Percentiles rank a stretch among this genome's conserved stretches.
Conservation (phyloP, 164 flowering plant genomes). For the Nelumbo lutea region DNA sequence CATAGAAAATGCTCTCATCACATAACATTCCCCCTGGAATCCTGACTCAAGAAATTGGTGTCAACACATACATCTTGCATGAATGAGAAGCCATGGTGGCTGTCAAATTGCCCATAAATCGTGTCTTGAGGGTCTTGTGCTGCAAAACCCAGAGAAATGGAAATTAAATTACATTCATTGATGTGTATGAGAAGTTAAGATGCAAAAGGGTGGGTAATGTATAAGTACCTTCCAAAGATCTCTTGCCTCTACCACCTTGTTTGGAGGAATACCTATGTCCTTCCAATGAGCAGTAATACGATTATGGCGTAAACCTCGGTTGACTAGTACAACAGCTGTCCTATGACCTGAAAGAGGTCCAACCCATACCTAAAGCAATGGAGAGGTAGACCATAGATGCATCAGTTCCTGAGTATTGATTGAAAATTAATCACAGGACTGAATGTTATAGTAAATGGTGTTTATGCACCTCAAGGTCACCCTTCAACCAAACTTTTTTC, state of each 20-base stretch:
- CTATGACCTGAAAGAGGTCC: constrained; percentile 67
- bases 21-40: background rate
- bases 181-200: background rate
- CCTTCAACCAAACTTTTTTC: constrained; percentile 64
- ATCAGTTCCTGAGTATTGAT: background rate
- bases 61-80: constrained; percentile 26
- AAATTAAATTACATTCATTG: background rate
- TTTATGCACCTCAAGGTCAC: constrained; percentile 57
- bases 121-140: constrained; percentile 52
- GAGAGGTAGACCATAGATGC: background rate
- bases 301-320: constrained; percentile 29
- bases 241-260: constrained; percentile 48
- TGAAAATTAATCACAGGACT: too few relatives aligned
- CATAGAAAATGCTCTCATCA: too few relatives aligned
- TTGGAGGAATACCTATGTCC: constrained; percentile 55
- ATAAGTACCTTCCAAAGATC: constrained; percentile 70
- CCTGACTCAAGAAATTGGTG: constrained; percentile 16
- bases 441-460: background rate
- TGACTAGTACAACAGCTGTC: constrained; percentile 52
- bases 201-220: background rate
- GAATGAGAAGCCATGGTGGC: constrained; percentile 32
- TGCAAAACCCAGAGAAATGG: constrained; percentile 22
- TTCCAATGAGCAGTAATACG: constrained; percentile 67
- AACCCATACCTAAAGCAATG: constrained; percentile 61
- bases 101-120: constrained; percentile 42